A percentile compares a stretch with the other conserved stretches of the same genome.
These are phyloP conservation scores for Inga laurina DNA, from an alignment of 306 rosid species.

Conservation along the genomic window DNA sequence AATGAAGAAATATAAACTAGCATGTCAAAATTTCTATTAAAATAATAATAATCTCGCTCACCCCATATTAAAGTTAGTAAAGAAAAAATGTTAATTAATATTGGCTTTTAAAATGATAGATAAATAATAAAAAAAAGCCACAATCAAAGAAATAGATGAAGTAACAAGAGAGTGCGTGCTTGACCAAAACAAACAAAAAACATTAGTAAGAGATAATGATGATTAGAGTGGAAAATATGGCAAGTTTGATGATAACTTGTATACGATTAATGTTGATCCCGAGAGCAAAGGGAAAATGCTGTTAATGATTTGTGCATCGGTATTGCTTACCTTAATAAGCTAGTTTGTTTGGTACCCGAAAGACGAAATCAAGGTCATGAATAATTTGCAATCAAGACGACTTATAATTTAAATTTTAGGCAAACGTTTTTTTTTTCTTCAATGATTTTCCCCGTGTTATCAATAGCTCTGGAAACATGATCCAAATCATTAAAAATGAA, in stretches of 20 bases:
- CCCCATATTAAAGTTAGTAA: no score
- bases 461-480: neutral
- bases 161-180: neutral
- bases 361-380: neutral
- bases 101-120: no score
- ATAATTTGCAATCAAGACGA: neutral
- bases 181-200: neutral
- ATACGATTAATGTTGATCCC: neutral
- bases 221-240: neutral
- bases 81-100: no score
- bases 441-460: neutral
- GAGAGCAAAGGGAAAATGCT: neutral
- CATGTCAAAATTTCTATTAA: neutral
- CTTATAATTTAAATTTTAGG: neutral
- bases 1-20: no score
- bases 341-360: neutral
- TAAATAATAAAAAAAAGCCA: neutral
- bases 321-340: neutral
- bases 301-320: neutral
- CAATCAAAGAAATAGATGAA: neutral
- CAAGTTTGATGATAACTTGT: neutral
- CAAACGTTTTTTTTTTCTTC: neutral
- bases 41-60: no score
- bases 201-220: neutral
- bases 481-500: neutral